phyloP scores from a whole-genome alignment of 805 yeast genomes.

The Kuraishia capsulata region DNA sequence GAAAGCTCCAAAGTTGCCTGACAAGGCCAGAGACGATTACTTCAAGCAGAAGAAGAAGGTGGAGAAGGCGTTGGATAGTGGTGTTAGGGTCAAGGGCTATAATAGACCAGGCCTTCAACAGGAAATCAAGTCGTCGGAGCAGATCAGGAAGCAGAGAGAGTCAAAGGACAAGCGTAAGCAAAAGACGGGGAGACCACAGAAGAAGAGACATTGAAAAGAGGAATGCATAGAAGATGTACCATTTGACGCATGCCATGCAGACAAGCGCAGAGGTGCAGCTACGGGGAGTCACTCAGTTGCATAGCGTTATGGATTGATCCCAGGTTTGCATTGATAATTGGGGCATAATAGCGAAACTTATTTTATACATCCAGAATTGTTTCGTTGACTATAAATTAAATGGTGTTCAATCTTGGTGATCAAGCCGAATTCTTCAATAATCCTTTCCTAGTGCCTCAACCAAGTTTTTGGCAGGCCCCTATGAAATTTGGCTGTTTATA shows the following conservation, averaged over 20 bases:
- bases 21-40: slow-evolving; percentile 81
- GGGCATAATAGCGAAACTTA: no score
- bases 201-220: slow-evolving; percentile 23
- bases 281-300: no score
- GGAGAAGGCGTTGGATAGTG: slow-evolving; percentile 68
- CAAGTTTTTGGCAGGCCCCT: no score
- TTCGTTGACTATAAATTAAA: no score
- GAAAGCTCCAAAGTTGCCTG: slow-evolving; percentile 87
- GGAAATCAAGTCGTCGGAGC: slow-evolving; percentile 62
- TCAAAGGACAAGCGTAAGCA: slow-evolving; percentile 62
- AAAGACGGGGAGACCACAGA: slow-evolving; percentile 77
- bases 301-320: no score
- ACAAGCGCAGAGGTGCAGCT: not conserved
- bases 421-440: no score
- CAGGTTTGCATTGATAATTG: no score
- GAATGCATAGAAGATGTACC: not conserved
- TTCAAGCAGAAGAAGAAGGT: slow-evolving; percentile 75
- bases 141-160: slow-evolving; percentile 71
- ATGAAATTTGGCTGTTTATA: no score
- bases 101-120: slow-evolving; percentile 36
- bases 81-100: slow-evolving; percentile 61
- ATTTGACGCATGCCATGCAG: not conserved
- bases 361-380: no score
- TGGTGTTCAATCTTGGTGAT: no score
- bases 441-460: no score